Evolutionary conservation across 768 basidiomycete species (phyloP).

Genomic region (Lanmaoa rubissima): DNA sequence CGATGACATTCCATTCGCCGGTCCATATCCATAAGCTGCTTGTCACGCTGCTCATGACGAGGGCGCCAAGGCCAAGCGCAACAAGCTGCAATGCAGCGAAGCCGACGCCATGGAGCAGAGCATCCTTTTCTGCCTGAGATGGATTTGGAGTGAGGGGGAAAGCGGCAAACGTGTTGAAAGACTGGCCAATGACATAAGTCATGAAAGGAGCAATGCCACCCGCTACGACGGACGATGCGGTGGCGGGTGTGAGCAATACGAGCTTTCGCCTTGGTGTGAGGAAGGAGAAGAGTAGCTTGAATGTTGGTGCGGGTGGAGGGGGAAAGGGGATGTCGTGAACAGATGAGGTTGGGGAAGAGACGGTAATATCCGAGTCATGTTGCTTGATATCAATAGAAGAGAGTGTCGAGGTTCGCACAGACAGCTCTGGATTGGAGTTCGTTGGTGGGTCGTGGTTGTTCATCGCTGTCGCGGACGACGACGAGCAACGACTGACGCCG

Average conservation of each 20-base stretch:
- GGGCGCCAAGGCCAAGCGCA: slow-evolving; percentile 60
- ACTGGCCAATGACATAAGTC: slow-evolving; percentile 76
- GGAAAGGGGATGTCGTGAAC: slow-evolving; percentile 20
- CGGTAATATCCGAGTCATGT: slow-evolving; percentile 3
- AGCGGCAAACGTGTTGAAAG: slow-evolving; percentile 68
- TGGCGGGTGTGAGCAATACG: slow-evolving; percentile 60
- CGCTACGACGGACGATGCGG: slow-evolving; percentile 56
- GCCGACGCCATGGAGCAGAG: slow-evolving; percentile 56
- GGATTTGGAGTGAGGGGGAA: slow-evolving; percentile 48
- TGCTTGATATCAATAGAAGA: slow-evolving; percentile 24
- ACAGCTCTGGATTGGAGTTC: slow-evolving; percentile 11
- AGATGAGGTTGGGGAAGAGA: slow-evolving; percentile 12
- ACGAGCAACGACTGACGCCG: slow-evolving; percentile 16
- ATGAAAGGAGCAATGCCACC: slow-evolving; percentile 83
- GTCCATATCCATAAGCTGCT: slow-evolving; percentile 83
- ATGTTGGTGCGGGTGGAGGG: slow-evolving; percentile 45
- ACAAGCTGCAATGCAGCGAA: slow-evolving; percentile 64
- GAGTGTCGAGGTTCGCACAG: slow-evolving; percentile 18
- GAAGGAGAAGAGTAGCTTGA: slow-evolving; percentile 66
- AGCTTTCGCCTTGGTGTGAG: slow-evolving; percentile 55
- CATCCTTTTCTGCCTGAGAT: slow-evolving; percentile 42
- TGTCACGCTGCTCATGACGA: slow-evolving; percentile 72
- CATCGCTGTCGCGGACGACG: slow-evolving; percentile 33
- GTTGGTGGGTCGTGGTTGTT: slow-evolving; percentile 28
- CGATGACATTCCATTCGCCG: slow-evolving; percentile 76